Evolutionary conservation across 352 stramenopile species (phyloP).

Genomic region (Pythium sukuiense): DNA sequence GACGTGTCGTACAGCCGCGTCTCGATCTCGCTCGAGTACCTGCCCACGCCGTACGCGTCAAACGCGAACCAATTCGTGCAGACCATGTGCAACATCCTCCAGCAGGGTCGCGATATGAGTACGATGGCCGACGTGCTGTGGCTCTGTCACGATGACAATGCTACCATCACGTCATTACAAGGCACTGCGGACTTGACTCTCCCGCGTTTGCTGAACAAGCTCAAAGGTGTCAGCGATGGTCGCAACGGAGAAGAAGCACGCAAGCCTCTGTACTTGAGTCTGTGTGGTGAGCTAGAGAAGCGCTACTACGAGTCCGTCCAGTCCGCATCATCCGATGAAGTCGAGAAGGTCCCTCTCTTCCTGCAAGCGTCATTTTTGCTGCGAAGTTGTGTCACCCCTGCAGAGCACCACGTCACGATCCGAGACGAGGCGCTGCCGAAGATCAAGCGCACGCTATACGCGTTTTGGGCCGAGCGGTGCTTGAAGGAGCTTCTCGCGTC

Average conservation of each 20-base stretch:
- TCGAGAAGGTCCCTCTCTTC: conserved; percentile 37
- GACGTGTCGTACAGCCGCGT: conserved; percentile 86
- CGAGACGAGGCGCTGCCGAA: conserved; percentile 40
- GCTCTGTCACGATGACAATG: conserved; percentile 79
- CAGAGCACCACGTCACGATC: conserved; percentile 42
- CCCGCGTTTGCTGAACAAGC: conserved; percentile 56
- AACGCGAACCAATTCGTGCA: conserved; percentile 41
- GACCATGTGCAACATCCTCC: conserved; percentile 51
- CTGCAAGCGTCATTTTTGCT: conserved; percentile 63
- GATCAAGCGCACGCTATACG: conserved; percentile 45
- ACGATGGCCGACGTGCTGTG: conserved; percentile 75
- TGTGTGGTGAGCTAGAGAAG: conserved; percentile 61
- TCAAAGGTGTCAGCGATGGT: conserved; percentile 33
- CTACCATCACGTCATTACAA: conserved; percentile 50
- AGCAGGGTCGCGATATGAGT: conserved; percentile 53
- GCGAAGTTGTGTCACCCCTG: conserved; percentile 53
- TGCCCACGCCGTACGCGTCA: conserved; percentile 58
- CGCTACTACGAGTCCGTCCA: conserved; percentile 30
- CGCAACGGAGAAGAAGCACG: conserved; percentile 31
- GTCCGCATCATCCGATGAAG: not conserved
- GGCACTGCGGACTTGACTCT: conserved; percentile 49
- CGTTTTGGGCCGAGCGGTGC: conserved; percentile 67
- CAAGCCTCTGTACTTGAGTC: conserved; percentile 56
- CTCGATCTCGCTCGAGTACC: conserved; percentile 68
- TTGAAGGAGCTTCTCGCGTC: conserved; percentile 46